A percentile compares a stretch with the other conserved stretches of the same genome.
Evolutionary conservation across 164 flowering plant species (phyloP).

Genomic region (Brasenia schreberi): DNA sequence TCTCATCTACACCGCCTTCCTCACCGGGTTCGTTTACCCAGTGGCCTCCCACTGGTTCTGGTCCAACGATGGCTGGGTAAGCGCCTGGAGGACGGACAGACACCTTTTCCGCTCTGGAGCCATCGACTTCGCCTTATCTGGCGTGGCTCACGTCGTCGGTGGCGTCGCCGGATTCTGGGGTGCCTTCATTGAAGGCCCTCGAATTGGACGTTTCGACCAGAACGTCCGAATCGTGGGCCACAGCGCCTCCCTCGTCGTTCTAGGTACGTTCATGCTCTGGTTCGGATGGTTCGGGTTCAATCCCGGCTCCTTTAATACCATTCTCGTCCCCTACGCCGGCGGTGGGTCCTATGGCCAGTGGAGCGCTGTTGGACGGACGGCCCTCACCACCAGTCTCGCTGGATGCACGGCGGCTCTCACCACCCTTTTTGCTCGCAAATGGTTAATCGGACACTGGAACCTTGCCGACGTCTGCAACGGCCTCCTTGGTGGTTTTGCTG

Average conservation of each 20-base stretch:
- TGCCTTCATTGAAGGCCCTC: slow-evolving; percentile 24
- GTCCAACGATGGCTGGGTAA: slow-evolving; percentile 67
- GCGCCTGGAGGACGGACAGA: slow-evolving; percentile 14
- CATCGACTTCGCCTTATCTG: slow-evolving; percentile 56
- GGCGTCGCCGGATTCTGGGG: slow-evolving; percentile 48
- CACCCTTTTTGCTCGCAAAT: slow-evolving; percentile 44
- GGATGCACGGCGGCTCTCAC: slow-evolving; percentile 61
- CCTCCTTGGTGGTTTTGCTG: slow-evolving; percentile 66
- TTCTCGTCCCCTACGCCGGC: slow-evolving; percentile 18
- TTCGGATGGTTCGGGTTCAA: slow-evolving; percentile 30
- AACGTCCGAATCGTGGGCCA: slow-evolving; percentile 48
- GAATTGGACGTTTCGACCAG: slow-evolving; percentile 53
- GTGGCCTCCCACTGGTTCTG: slow-evolving; percentile 75
- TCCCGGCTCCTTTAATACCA: slow-evolving; percentile 40
- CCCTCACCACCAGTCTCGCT: slow-evolving; percentile 65
- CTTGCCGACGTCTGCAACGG: slow-evolving; percentile 73
- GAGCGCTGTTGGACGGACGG: slow-evolving; percentile 57
- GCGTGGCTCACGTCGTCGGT: slow-evolving; percentile 70
- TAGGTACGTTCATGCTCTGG: slow-evolving; percentile 69
- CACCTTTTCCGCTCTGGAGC: slow-evolving; percentile 47
- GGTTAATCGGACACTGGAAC: slow-evolving; percentile 59
- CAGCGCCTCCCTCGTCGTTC: slow-evolving; percentile 50
- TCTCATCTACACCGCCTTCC: slow-evolving; percentile 47
- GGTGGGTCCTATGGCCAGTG: slow-evolving; percentile 40
- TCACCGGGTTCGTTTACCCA: slow-evolving; percentile 74